Conservation (phyloP, 2,329 filamentous ascomycete species). For the Ustulina deusta region DNA sequence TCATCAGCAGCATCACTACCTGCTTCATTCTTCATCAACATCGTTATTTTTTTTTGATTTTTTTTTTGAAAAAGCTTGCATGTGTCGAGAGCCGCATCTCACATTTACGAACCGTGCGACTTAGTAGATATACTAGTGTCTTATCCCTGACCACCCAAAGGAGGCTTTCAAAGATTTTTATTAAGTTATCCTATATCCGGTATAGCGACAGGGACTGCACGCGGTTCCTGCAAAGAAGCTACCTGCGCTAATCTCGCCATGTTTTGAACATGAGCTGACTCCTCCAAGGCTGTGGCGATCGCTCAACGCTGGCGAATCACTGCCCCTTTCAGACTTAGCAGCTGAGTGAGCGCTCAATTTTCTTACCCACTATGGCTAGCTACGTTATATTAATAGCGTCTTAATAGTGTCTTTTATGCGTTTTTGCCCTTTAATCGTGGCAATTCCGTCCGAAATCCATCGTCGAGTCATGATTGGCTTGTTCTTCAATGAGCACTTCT, state of each 20-base stretch:
- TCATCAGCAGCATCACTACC: neutral
- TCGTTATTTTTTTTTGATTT: neutral
- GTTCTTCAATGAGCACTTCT: constrained; percentile 20
- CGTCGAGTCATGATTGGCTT: constrained; percentile 19
- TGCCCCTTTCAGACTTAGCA: constrained; percentile 28
- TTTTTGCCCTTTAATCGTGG: neutral
- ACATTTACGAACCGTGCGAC: constrained; percentile 5
- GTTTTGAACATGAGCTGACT: constrained; percentile 36
- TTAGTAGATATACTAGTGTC: constrained; percentile 1
- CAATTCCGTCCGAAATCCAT: constrained; percentile 7
- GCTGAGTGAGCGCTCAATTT: constrained; percentile 18
- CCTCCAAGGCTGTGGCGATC: constrained; percentile 29
- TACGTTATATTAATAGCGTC: constrained; percentile 27
- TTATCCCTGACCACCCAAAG: too few relatives aligned
- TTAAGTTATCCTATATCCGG: neutral
- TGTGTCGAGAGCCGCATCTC: constrained; percentile 3
- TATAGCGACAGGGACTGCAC: constrained; percentile 29
- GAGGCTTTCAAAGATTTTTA: neutral
- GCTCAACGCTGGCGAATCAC: constrained; percentile 16
- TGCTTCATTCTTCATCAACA: neutral
- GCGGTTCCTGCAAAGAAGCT: constrained; percentile 33
- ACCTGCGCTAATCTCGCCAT: constrained; percentile 17
- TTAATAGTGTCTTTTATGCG: constrained; percentile 11
- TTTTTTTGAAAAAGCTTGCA: neutral
- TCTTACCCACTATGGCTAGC: constrained; percentile 21